Evolutionary conservation across 2,329 filamentous ascomycete species (phyloP), one percentile per base, ranked within the genome.

Genomic region (Aspergillus flavus): DNA sequence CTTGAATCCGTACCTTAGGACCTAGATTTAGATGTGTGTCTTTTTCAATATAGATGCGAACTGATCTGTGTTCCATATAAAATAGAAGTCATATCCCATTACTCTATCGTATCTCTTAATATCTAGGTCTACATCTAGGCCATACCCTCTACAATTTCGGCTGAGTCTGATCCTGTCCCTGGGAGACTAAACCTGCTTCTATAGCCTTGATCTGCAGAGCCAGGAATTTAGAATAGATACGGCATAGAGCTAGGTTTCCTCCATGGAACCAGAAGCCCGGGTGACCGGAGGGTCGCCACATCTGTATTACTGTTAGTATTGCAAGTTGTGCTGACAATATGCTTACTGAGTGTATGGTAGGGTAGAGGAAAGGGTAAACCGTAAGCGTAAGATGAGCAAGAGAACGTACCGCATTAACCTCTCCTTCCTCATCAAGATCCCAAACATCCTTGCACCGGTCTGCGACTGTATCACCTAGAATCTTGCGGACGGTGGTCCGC

Each of bases 181-280:
- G 36, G 26, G 41, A 53, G 6, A 64, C 63, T 57, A 83, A 62
- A 0, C 80, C 81, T 57, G 73, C 72, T 64, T 83, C 79, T 19
- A 77, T 66, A 2, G 78, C 82, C 68, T 82, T 83, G 59, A 85
- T 84, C 68, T 84, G 81, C 63, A 85, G 69, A 1, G 83, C 83
- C 64, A 85, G 65, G 58, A 81, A 72, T 59, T 81, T 83, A 0
- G 87, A 90, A 67, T 82, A 90, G 50, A 86, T 86, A 19, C 88
- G 80, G 62, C 86, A 89, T 58, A 90, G 74, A 0, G 86, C 87
- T 43, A 91, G 70, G 65, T 89, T 90, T 1, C 89, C 88, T 0
- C 87, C 87, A 66, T 89, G 86, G 66, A 86, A 86, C 88, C 87
- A 91, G 63, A 91, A 87, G 0, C 87, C 86, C 0, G 86, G 85